Base-by-base conservation (phyloP, 352 stramenopile genomes). In the Pythium myriotylum region DNA sequence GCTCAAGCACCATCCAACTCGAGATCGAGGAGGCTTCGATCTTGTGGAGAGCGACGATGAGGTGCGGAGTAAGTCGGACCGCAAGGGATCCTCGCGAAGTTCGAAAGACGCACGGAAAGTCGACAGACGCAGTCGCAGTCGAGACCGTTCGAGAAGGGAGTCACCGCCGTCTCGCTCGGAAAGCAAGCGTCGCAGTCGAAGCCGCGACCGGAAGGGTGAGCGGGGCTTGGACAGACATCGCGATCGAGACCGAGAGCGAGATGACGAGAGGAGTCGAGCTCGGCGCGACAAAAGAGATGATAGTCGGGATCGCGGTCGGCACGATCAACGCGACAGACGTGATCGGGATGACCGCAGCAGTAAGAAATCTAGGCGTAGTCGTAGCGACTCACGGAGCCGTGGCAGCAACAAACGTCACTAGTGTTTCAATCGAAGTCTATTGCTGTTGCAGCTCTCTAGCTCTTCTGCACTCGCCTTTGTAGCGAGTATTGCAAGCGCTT, bases 41-140 rank as follows among this genome's bases (percentile, higher is more conserved):
- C 64, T 89, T 0, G 70, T 89, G 8, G 61, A 41, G 2, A 64
- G 54, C 24, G 62, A 64, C 5, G 75, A 87, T 59, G 73, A 85
- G 14, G 61, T 76, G 13, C 35, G 54, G 6, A 19, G 32, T 1
- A 54, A 41, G 16, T 14, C n/a, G 24, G 47, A 43, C 12, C 19
- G 16, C 3, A 17, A 52, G 12, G 39, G 33, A 2, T 33, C 13
- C 2, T 62, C 54, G 22, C 45, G 43, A 10, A n/a, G 4, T 24
- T 9, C 20, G 20, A 53, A 42, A 20, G 47, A 37, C 16, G 39
- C 55, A 17, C 24, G 39, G 5, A 22, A 10, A 39, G 22, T n/a
- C 13, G 52, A 59, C 22, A 37, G 52, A 9, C 22, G 39, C 26
- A 59, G 55, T 22, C 61, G 61, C 23, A 61, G 48, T 16, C 40